phyloP scores from a whole-genome alignment of 331 rosid species.

The Malus hybrid region DNA sequence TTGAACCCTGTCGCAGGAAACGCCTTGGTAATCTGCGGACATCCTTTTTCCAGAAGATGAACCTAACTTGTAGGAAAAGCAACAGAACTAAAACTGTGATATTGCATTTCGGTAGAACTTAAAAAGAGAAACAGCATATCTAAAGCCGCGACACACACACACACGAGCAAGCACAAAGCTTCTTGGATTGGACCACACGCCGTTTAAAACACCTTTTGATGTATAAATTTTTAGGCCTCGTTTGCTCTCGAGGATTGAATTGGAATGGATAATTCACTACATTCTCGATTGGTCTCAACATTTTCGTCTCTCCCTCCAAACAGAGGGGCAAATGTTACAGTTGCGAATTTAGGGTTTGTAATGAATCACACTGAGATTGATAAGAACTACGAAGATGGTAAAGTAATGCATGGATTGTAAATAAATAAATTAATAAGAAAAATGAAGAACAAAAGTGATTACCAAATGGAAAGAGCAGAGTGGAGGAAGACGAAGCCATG shows the following conservation, averaged over 20 bases:
- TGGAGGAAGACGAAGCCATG: conserved; percentile 57
- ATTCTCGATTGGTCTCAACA: too few relatives aligned
- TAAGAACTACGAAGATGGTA: background rate
- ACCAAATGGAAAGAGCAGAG: conserved; percentile 64
- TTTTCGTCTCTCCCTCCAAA: background rate
- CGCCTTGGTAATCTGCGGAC: conserved; percentile 23
- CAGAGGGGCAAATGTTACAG: background rate
- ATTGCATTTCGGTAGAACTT: background rate
- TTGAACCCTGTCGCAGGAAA: conserved; percentile 25
- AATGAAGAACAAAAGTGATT: background rate
- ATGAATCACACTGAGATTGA: background rate
- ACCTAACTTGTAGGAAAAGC: conserved; percentile 23
- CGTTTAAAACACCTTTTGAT: background rate
- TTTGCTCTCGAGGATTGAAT: too few relatives aligned
- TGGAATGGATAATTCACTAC: too few relatives aligned
- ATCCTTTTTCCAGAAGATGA: conserved; percentile 28
- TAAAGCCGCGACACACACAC: background rate
- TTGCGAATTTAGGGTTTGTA: background rate
- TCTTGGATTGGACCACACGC: background rate
- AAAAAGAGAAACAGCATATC: background rate
- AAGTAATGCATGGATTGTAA: background rate
- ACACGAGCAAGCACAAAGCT: background rate
- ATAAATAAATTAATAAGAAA: too few relatives aligned
- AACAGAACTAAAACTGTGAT: background rate
- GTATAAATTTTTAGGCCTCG: too few relatives aligned